Evolutionary conservation across 2,329 filamentous ascomycete species (phyloP).

Genomic region (Blastomyces emzantsi): DNA sequence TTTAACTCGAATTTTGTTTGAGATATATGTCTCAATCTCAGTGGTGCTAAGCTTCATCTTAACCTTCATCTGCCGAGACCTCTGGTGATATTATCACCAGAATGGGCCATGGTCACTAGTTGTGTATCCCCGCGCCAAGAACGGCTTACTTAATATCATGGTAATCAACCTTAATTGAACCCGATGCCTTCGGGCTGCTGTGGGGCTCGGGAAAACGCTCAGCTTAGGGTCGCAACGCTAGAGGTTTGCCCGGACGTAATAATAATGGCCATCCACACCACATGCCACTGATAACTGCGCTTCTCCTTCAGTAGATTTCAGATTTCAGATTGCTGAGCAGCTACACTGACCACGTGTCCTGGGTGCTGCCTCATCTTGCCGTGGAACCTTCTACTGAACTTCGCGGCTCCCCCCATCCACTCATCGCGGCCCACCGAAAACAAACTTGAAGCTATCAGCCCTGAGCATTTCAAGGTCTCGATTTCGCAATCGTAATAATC

Average conservation of each 20-base stretch:
- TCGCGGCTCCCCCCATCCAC: not conserved
- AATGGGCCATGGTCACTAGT: no score
- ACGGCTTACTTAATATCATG: not conserved
- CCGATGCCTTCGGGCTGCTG: no score
- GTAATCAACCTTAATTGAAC: not conserved
- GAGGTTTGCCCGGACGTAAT: not conserved
- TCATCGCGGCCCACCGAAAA: not conserved
- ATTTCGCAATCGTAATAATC: not conserved
- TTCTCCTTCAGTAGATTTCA: not conserved
- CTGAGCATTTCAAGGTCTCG: not conserved
- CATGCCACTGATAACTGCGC: not conserved
- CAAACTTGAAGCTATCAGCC: not conserved
- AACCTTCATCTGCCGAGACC: no score
- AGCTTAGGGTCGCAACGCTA: not conserved
- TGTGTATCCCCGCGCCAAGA: not conserved
- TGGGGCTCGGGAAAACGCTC: not conserved
- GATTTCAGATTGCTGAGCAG: not conserved
- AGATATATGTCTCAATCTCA: not conserved
- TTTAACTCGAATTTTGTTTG: not conserved
- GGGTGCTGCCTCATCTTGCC: not conserved
- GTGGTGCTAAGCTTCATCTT: not conserved
- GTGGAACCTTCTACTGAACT: not conserved
- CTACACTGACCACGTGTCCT: slow-evolving; percentile 1
- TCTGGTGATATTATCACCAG: no score
- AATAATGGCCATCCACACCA: not conserved